A percentile compares a stretch with the other conserved stretches of the same genome.
These are phyloP conservation scores for Cylindricascospora bacillispora DNA, from an alignment of 1,139 yeast genomes.

Conservation along the genomic window DNA sequence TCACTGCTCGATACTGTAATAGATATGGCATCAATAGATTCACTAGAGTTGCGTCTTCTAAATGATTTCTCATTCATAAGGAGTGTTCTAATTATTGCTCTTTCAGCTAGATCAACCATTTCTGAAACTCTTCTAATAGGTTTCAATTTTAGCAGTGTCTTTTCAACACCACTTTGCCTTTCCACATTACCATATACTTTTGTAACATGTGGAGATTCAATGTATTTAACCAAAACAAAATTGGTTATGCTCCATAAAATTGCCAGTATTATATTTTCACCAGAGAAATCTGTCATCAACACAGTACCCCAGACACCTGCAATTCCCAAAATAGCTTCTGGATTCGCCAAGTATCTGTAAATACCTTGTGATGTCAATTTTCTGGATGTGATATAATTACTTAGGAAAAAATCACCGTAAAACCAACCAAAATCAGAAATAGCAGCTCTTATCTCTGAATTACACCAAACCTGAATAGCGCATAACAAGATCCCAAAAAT, in stretches of 20 bases:
- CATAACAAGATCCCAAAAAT: conserved; percentile 50
- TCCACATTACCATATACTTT: conserved; percentile 54
- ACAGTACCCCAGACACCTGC: conserved; percentile 78
- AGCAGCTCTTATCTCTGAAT: conserved; percentile 55
- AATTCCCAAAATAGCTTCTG: conserved; percentile 71
- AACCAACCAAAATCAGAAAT: conserved; percentile 86
- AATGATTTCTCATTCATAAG: conserved; percentile 3
- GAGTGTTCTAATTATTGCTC: conserved; percentile 13
- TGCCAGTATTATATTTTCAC: conserved; percentile 44
- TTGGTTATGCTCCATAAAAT: conserved; percentile 58
- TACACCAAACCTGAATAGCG: conserved; percentile 59
- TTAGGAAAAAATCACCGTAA: conserved; percentile 75
- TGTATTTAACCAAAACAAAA: conserved; percentile 54
- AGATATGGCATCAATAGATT: neutral
- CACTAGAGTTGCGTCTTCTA: conserved; percentile 2
- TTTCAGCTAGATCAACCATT: conserved; percentile 22
- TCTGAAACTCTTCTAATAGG: conserved; percentile 26
- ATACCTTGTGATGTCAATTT: conserved; percentile 68
- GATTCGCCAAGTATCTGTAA: conserved; percentile 72
- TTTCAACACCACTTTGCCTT: conserved; percentile 46
- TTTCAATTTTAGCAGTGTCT: conserved; percentile 34
- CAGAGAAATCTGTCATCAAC: conserved; percentile 43
- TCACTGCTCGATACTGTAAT: conserved; percentile 1
- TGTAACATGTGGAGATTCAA: conserved; percentile 72
- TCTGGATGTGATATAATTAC: conserved; percentile 32